Evolutionary conservation across 176 grass and related monocot genomes (phyloP).

Genomic region (Ensete glaucum): DNA sequence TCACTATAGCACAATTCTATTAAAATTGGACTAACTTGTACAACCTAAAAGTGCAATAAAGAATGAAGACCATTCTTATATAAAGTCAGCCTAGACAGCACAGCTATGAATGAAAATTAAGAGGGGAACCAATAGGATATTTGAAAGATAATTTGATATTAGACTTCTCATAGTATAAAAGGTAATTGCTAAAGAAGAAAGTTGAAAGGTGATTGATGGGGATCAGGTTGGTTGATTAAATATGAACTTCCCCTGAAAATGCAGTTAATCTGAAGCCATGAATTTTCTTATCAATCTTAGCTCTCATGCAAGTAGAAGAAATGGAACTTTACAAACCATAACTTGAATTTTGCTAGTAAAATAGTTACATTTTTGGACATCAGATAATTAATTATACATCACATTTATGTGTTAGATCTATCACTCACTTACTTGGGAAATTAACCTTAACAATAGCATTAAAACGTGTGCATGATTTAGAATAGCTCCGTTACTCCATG

Average conservation of each 20-base stretch:
- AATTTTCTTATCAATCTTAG: background rate
- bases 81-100: background rate
- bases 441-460: background rate
- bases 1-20: background rate
- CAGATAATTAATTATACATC: background rate
- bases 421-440: background rate
- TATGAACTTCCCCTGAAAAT: background rate
- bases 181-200: no score
- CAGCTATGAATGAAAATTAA: background rate
- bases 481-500: background rate
- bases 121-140: background rate
- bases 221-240: no score
- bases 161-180: no score
- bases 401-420: background rate
- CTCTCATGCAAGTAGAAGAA: background rate
- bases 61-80: background rate
- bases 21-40: background rate
- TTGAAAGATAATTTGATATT: no score
- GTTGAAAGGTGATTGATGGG: no score
- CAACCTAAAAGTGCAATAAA: background rate
- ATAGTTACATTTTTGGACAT: background rate
- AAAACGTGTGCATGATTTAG: background rate
- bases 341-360: background rate
- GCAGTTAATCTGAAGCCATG: background rate
- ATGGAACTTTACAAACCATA: background rate